Conservation (phyloP, 2,329 filamentous ascomycete species). For the Escovopsis sp. region DNA sequence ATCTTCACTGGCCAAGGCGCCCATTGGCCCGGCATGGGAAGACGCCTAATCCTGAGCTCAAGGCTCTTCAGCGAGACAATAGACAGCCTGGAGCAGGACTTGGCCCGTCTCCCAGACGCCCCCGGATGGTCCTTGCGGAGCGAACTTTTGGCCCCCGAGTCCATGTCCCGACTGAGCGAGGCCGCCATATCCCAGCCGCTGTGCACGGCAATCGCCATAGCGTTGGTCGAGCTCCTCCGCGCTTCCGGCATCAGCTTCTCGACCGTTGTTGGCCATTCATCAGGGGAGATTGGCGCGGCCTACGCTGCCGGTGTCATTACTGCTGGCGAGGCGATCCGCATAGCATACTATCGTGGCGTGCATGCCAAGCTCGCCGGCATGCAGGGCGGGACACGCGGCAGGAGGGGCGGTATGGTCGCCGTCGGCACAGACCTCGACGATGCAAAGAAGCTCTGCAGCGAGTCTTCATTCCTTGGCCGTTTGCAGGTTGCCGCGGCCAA, state of each 20-base stretch:
- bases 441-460: not conserved
- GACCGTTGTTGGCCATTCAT: constrained; percentile 30
- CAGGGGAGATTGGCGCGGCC: constrained; percentile 34
- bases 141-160: not conserved
- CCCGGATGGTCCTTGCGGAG: constrained; percentile 1
- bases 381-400: not conserved
- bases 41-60: constrained; percentile 7
- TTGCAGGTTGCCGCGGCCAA: constrained; percentile 20
- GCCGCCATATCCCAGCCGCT: constrained; percentile 15
- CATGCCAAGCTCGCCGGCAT: not conserved
- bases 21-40: constrained; percentile 12
- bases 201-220: constrained; percentile 15
- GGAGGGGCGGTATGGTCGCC: constrained; percentile 1
- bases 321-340: constrained; percentile 9
- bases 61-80: not conserved
- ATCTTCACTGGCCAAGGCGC: constrained; percentile 20
- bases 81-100: not conserved
- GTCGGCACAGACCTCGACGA: not conserved
- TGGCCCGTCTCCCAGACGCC: constrained; percentile 1
- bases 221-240: constrained; percentile 13
- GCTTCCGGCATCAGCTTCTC: constrained; percentile 16
- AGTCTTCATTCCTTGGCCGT: constrained; percentile 8
- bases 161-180: constrained; percentile 3
- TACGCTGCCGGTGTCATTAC: constrained; percentile 30
- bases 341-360: constrained; percentile 2